A percentile compares a stretch with the other conserved stretches of the same genome.
Conservation (phyloP, 768 basidiomycete genomes). For the Psilocybe cyanescens region DNA sequence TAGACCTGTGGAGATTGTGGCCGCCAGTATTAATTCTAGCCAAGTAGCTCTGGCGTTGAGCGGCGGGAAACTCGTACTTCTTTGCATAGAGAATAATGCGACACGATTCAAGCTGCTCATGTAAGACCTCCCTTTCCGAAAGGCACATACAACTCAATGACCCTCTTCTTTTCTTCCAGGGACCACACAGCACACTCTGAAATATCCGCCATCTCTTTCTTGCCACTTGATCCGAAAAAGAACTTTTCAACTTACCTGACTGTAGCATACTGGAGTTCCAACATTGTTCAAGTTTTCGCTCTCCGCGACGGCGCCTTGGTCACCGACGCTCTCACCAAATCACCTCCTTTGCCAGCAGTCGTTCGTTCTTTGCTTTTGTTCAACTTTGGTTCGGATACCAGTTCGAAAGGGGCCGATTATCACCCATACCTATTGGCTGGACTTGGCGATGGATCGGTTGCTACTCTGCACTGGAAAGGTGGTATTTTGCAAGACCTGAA, state of each 20-base stretch:
- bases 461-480: slow-evolving; percentile 54
- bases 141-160: background rate
- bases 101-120: slow-evolving; percentile 18
- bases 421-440: slow-evolving; percentile 71
- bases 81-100: slow-evolving; percentile 49
- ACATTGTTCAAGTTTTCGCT: slow-evolving; percentile 59
- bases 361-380: slow-evolving; percentile 54
- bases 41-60: slow-evolving; percentile 67
- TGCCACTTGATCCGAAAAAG: slow-evolving; percentile 52
- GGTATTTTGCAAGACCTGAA: slow-evolving; percentile 53
- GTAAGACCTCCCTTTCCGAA: slow-evolving; percentile 16
- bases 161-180: slow-evolving; percentile 2
- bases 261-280: slow-evolving; percentile 80
- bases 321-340: slow-evolving; percentile 30
- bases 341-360: slow-evolving; percentile 40
- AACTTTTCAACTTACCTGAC: slow-evolving; percentile 52
- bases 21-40: slow-evolving; percentile 69
- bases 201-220: slow-evolving; percentile 73
- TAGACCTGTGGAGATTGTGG: slow-evolving; percentile 53
- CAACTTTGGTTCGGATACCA: slow-evolving; percentile 56
- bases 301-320: slow-evolving; percentile 27
- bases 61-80: slow-evolving; percentile 52
- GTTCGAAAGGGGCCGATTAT: slow-evolving; percentile 34
- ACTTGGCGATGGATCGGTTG: slow-evolving; percentile 74
- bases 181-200: slow-evolving; percentile 37